Evolutionary conservation across 1,284 basidiomycete genomes (phyloP).

Genomic region (Austroboletus novae-zelandiae): DNA sequence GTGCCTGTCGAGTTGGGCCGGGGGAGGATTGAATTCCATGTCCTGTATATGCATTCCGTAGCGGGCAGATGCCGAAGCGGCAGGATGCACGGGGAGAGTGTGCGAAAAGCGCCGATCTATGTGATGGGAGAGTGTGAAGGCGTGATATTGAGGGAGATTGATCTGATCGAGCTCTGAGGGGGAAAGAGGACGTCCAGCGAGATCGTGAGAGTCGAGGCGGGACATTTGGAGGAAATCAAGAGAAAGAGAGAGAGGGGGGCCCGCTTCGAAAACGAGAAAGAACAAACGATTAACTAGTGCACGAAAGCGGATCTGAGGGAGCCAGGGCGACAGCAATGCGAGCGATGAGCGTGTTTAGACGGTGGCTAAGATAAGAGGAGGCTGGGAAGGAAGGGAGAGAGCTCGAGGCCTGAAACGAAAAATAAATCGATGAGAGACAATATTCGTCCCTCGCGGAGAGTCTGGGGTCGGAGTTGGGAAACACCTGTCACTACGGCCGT

Average conservation of each 20-base stretch:
- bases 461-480: conserved; percentile 34
- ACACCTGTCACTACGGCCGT: conserved; percentile 16
- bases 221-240: conserved; percentile 32
- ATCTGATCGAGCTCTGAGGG: conserved; percentile 20
- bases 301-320: conserved; percentile 33
- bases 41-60: conserved; percentile 38
- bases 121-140: conserved; percentile 13
- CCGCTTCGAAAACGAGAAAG: conserved; percentile 14
- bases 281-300: conserved; percentile 32
- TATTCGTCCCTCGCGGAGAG: conserved; percentile 34
- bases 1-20: conserved; percentile 37
- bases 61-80: conserved; percentile 31
- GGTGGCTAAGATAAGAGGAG: conserved; percentile 32
- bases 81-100: conserved; percentile 12
- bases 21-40: conserved; percentile 33
- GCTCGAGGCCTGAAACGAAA: conserved; percentile 26
- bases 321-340: conserved; percentile 34
- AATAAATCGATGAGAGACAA: conserved; percentile 30
- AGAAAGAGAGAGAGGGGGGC: not conserved
- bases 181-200: conserved; percentile 31
- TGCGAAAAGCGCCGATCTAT: conserved; percentile 23
- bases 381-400: conserved; percentile 7
- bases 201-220: conserved; percentile 42
- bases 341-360: conserved; percentile 28
- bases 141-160: conserved; percentile 11